Conservation (phyloP, 2,329 filamentous ascomycete genomes). For the Pleurostoma richardsiae region DNA sequence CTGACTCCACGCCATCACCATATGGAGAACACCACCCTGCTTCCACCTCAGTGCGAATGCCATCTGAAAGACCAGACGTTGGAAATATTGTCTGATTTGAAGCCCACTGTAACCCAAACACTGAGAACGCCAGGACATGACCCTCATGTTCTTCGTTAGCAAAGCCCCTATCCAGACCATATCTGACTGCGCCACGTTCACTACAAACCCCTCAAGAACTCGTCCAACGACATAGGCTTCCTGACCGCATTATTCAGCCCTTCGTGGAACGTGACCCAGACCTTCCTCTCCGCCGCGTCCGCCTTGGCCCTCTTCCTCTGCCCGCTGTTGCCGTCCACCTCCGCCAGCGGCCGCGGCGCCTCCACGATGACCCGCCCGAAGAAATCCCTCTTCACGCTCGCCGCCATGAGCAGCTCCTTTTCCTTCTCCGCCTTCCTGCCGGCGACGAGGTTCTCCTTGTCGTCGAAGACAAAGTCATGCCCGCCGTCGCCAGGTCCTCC, state of each 20-base stretch:
- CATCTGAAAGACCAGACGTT: too few relatives aligned
- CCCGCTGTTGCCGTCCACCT: conserved; percentile 32
- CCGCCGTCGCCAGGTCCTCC: conserved; percentile 29
- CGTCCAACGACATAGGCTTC: conserved; percentile 77
- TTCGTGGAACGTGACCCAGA: conserved; percentile 88
- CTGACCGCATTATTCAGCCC: conserved; percentile 88
- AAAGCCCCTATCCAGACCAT: too few relatives aligned
- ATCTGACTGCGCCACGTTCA: not conserved
- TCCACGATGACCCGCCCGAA: conserved; percentile 68
- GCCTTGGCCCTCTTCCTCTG: conserved; percentile 15
- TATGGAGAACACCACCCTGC: too few relatives aligned
- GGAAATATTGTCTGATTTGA: too few relatives aligned
- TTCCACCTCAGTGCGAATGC: too few relatives aligned
- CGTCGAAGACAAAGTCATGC: conserved; percentile 19
- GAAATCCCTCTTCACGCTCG: conserved; percentile 69
- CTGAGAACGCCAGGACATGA: too few relatives aligned
- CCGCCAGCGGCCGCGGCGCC: conserved; percentile 23
- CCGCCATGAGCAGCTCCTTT: conserved; percentile 21
- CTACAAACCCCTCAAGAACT: conserved; percentile 66
- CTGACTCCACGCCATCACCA: too few relatives aligned
- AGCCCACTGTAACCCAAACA: too few relatives aligned
- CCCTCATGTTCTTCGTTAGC: too few relatives aligned
- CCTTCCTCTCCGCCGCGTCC: conserved; percentile 48
- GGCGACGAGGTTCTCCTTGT: conserved; percentile 29
- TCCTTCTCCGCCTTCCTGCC: conserved; percentile 22